Base-by-base conservation (phyloP, 345 rosid species). In the Ceriops zippeliana region DNA sequence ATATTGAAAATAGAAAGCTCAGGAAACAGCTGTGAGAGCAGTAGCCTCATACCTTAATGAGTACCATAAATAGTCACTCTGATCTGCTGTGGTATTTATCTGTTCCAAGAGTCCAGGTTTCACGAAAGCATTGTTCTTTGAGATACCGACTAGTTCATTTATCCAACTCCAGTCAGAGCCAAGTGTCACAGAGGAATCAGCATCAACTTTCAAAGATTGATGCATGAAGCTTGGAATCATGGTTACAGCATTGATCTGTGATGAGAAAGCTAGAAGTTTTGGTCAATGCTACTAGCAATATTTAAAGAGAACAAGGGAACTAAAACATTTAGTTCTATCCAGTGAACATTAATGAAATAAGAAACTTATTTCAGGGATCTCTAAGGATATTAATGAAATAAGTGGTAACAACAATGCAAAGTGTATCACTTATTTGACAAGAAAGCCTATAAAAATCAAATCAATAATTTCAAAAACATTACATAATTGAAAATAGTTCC, bases 61-160 rank as follows among this genome's bases (percentile, higher is more conserved):
- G 78, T 93, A 93, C 98, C 98, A 93, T 69, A 93, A 73, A 86
- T 86, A 93, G 67, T 93, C 97, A 37, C 91, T 93, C 77, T 77
- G 68, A 75, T 93, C 97, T 65, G 95, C 88, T 62, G 97, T 89
- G 24, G 96, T 89, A 78, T 87, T 85, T 72, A 93, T 86, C 80
- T 93, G 96, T 78, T 93, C 98, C 69, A 88, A 30, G 66, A 93
- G 78, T 78, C 97, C 98, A 63, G 62, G 72, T 83, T 82, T 88
- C 63, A 73, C 53, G 61, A 86, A 85, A 64, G 96, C 87, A 73
- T 80, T 81, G 1, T 71, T 68, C 79, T 86, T 88, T 61, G 97
- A 86, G 68, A 89, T 88, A 37, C 97, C 98, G 22, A 89, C 77
- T 28, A 96, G 97, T 82, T 91, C 98, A 63, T 78, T 78, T 66